Conservation (phyloP, 177 flowering plant genomes). For the Telopea speciosissima region DNA sequence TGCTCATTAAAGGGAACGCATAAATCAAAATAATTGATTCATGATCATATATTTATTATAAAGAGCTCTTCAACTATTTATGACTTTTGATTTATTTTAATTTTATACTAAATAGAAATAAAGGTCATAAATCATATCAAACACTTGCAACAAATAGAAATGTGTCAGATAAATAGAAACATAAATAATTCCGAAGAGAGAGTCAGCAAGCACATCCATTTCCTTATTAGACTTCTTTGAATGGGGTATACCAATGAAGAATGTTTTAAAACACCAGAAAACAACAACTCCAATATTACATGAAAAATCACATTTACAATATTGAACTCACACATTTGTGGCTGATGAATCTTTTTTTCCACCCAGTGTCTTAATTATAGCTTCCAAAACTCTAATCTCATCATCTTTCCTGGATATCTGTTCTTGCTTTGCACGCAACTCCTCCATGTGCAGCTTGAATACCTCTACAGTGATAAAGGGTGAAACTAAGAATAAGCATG, state of each 20-base stretch:
- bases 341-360: conserved; percentile 34
- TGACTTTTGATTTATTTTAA: too few relatives aligned
- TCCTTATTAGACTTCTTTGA: neutral
- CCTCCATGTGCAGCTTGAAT: conserved; percentile 90
- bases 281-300: neutral
- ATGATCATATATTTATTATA: too few relatives aligned
- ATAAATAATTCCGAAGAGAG: neutral
- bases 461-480: conserved; percentile 50
- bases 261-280: neutral
- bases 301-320: neutral
- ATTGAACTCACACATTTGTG: neutral
- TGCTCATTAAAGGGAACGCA: too few relatives aligned
- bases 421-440: conserved; percentile 79
- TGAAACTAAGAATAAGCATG: neutral
- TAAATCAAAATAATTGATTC: too few relatives aligned
- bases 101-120: too few relatives aligned
- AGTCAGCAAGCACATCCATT: neutral
- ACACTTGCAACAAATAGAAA: too few relatives aligned
- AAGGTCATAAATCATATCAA: too few relatives aligned
- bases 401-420: conserved; percentile 68
- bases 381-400: conserved; percentile 86
- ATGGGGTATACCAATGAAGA: neutral
- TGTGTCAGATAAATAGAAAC: too few relatives aligned
- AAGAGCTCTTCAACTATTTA: too few relatives aligned
- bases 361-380: conserved; percentile 87